Conservation (phyloP, 2,329 filamentous ascomycete genomes). For the Fusarium sp. region DNA sequence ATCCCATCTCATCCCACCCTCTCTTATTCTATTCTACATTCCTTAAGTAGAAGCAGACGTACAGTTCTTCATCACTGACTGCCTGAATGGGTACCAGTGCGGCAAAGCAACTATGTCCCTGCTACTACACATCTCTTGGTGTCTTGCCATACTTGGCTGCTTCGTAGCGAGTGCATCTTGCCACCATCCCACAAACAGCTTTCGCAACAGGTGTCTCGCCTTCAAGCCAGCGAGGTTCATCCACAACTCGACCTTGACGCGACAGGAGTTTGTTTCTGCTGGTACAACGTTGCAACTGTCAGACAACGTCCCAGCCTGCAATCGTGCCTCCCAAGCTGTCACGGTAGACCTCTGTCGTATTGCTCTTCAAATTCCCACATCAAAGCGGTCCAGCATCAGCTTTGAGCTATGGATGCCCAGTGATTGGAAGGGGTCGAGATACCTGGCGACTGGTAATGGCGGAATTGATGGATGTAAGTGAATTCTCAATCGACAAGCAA, state of each 20-base stretch:
- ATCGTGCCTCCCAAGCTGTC: conserved; percentile 19
- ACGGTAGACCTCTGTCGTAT: conserved; percentile 20
- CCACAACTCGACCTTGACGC: conserved; percentile 24
- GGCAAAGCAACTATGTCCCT: background rate
- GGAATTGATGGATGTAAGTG: conserved; percentile 60
- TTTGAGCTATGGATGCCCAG: conserved; percentile 62
- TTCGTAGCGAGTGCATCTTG: background rate
- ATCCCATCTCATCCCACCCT: background rate
- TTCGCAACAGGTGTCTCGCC: conserved; percentile 11
- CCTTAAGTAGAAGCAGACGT: background rate
- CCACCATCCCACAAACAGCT: background rate
- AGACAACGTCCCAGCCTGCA: conserved; percentile 25
- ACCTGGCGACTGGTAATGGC: conserved; percentile 63
- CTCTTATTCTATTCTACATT: background rate
- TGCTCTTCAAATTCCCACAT: conserved; percentile 22
- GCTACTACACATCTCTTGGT: background rate
- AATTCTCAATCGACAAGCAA: fast-evolving
- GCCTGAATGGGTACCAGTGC: too few species aligned
- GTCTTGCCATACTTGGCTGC: background rate
- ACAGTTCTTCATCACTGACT: background rate
- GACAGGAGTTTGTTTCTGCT: conserved; percentile 13
- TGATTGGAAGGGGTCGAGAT: conserved; percentile 58
- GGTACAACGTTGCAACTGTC: conserved; percentile 1
- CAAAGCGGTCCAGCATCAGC: conserved; percentile 46
- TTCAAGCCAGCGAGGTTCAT: conserved; percentile 7